Base-by-base conservation (phyloP, 1,139 yeast species). In the Candida dubliniensis region DNA sequence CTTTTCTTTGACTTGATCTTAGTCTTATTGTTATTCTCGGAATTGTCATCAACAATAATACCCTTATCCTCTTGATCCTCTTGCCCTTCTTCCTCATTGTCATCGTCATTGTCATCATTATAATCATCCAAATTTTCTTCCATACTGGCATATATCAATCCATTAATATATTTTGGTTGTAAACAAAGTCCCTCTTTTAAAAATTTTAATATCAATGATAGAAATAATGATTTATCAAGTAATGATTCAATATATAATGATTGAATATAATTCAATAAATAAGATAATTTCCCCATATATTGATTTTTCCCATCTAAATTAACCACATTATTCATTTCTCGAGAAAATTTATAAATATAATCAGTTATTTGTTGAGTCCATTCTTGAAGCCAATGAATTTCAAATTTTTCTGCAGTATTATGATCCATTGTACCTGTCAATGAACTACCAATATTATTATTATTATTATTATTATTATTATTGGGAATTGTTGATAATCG, bases 321-420 rank as follows among this genome's bases (percentile, higher is more conserved):
- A 63, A 51, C 12, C 54, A 48, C 2, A 69, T 58, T 9, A 44
- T 46, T 38, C 61, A 71, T 63, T 39, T 72, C 79, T 32, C 67
- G 61, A 8, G 82, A 70, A 33, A 77, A 67, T 53, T 77, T 76
- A 54, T 77, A 81, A 23, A 84, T 58, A 54, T 77, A 85, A 46
- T 79, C 83, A 5, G 79, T 71, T 6, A 86, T 80, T 53, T 86
- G 93, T 42, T 81, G 88, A 0, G 96, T 87, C 97, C 97, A 90
- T 59, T 89, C 96, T 47, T 81, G 82, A 8, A 84, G 66, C 88
- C 96, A 84, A 43, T 77, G 82, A 14, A 68, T 61, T 49, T 82
- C 87, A 12, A 81, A 67, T 32, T 58, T 55, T 15, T 66, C 72
- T 2, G 55, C 36, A 4, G 53, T 29, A 2, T 47, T 45, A 26